A percentile compares a stretch with the other conserved stretches of the same genome.
phyloP scores from a whole-genome alignment of 345 rosid species.

The Conringia planisiliqua region DNA sequence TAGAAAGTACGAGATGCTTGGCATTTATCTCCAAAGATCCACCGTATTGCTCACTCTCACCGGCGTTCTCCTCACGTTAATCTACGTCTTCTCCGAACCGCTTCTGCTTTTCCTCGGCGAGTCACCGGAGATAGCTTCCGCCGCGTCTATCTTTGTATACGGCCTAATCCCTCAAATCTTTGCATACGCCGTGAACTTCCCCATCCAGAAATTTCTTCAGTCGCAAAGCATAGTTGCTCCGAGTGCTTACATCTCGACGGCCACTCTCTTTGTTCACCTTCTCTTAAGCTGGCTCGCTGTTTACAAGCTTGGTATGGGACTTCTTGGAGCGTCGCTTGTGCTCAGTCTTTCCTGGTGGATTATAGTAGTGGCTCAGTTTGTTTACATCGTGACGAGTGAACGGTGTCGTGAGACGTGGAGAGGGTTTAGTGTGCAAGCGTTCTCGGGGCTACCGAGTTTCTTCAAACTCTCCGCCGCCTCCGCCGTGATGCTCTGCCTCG shows the following conservation, averaged over 20 bases:
- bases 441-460: conserved; percentile 41
- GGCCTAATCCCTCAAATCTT: conserved; percentile 64
- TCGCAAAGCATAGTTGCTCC: conserved; percentile 62
- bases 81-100: conserved; percentile 48
- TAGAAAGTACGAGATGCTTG: conserved; percentile 46
- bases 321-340: conserved; percentile 51
- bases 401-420: conserved; percentile 45
- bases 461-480: conserved; percentile 59
- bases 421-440: conserved; percentile 49
- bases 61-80: conserved; percentile 39
- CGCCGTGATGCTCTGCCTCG: conserved; percentile 63
- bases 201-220: conserved; percentile 58
- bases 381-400: conserved; percentile 44
- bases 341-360: conserved; percentile 63
- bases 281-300: conserved; percentile 43
- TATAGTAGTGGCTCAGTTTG: conserved; percentile 48
- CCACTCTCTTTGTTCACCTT: conserved; percentile 39
- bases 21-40: conserved; percentile 60
- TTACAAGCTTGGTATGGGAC: conserved; percentile 41
- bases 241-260: conserved; percentile 51
- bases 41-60: conserved; percentile 48
- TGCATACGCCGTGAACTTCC: conserved; percentile 57
- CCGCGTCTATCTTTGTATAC: conserved; percentile 50
- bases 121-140: conserved; percentile 51
- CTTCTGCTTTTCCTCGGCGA: conserved; percentile 49